Evolutionary conservation across 2,329 filamentous ascomycete genomes (phyloP), one percentile per base, ranked within the genome.

Genomic region (Colletotrichum cuscutae): DNA sequence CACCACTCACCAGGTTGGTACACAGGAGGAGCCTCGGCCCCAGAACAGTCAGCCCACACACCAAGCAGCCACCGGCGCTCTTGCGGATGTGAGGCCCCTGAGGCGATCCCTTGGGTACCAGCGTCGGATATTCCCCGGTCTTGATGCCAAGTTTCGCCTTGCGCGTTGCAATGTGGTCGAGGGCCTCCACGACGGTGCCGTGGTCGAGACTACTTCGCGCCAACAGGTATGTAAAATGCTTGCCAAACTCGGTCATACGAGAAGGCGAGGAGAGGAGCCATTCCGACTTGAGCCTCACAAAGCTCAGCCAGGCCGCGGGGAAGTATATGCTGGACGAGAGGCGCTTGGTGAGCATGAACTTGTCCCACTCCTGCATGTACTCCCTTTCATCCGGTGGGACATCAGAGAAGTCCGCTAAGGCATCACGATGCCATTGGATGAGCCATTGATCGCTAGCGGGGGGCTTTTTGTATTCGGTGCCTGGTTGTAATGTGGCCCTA

Each of bases 341-440:
- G 66, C 84, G 86, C 75, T 87, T 84, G 57, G 82, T 82, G 9
- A 89, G 84, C 59, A 89, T 86, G 75, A 87, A 90, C 1, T 85
- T 83, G 72, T 90, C 89, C 89, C 89, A 91, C 74, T 88, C 86
- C 75, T 85, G 84, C 68, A 91, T 88, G 71, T 88, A 91, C 73
- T 90, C 89, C 77, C 88, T 89, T 76, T 91, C 89, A 19, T 84
- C 81, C 3, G 82, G 77, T 13, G 86, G 86, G 30, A 91, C 84
- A 75, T 91, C 89, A 9, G 85, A 86, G 76, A 89, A 90, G 74
- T 91, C 89, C 32, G 84, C 83, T 66, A 91, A 86, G 65, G 86
- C 87, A 69, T 91, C 88, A 8, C 87, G 85, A 72, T 91, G 89
- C 79, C 90, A 90, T 74, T 90, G 88, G 35, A 89, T 83, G 8